Evolutionary conservation across 768 basidiomycete genomes (phyloP), one percentile per base, ranked within the genome.

Genomic region (Boletellus sp.): DNA sequence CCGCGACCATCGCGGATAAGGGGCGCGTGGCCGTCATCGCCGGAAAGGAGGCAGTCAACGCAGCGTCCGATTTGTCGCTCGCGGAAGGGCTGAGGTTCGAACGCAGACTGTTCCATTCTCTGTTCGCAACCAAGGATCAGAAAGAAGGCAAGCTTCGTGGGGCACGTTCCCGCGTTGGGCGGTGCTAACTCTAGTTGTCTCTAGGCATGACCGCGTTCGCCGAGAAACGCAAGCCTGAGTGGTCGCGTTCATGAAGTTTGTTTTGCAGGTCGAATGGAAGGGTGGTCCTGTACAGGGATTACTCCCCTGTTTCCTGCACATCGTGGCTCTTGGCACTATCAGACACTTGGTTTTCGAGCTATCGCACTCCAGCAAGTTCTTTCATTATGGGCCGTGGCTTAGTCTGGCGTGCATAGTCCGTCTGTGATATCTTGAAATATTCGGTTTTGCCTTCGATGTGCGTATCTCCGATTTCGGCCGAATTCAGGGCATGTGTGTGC

Each of bases 61-160:
- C 84, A 81, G 94, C 92, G 19, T 87, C 84, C 57, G 93, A 99
- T 59, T 67, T 91, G 56, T 77, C 80, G 6, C 76, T 99, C 39
- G 70, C 78, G 5, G 89, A 96, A 62, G 96, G 95, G 0, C 66
- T 98, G 57, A 77, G 83, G 51, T 85, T 92, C 56, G 96, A 98
- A 70, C 78, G 93, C 53, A 76, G 92, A 54, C 72, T 94, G 37
- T 98, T 98, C 85, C 89, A 97, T 58, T 77, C 82, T 35, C 71
- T 94, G 51, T 98, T 99, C 60, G 93, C 93, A 5, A 96, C 96
- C 16, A 80, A 85, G 46, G 94, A 95, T 66, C 93, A 94, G 72
- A 94, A 94, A 74, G 94, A 95, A 72, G 94, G 92, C 87, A 59
- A 52, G 86, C 70, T 16, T 31, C 40, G 35, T 35, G 2, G 22